Percentiles rank a stretch among this genome's conserved stretches.
Evolutionary conservation across 768 basidiomycete genomes (phyloP).

Genomic region (Boletus tomentosulus): DNA sequence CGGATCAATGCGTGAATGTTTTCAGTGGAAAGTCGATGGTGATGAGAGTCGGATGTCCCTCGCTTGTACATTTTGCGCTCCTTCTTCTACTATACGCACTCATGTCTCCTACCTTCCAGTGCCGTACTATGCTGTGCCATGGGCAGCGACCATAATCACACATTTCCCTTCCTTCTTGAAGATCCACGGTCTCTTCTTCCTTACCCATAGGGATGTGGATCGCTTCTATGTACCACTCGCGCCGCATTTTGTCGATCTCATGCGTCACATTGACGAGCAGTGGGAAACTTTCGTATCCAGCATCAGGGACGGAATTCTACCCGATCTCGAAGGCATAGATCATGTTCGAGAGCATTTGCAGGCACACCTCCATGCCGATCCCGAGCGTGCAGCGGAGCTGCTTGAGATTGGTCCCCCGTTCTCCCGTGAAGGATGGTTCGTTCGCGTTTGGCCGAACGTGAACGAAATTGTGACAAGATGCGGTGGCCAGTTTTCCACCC

Average conservation of each 20-base stretch:
- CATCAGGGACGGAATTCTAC: conserved; percentile 20
- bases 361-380: conserved; percentile 9
- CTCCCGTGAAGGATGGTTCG: conserved; percentile 15
- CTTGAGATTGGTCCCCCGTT: conserved; percentile 16
- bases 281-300: not conserved
- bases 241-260: not conserved
- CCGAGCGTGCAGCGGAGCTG: conserved; percentile 20
- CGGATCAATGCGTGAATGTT: not conserved
- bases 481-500: conserved; percentile 12
- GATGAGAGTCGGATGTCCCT: too few species aligned
- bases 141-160: not conserved
- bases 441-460: conserved; percentile 17
- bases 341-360: conserved; percentile 16
- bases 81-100: not conserved
- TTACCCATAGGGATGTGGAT: not conserved
- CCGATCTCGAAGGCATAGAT: conserved; percentile 12
- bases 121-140: not conserved
- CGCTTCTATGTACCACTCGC: not conserved
- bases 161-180: not conserved
- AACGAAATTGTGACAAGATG: conserved; percentile 4
- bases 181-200: too few species aligned
- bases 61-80: not conserved
- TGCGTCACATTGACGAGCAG: not conserved
- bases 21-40: too few species aligned
- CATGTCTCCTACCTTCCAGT: not conserved